Conservation (phyloP, 208 protist species). For the Leishmania amazonensis region DNA sequence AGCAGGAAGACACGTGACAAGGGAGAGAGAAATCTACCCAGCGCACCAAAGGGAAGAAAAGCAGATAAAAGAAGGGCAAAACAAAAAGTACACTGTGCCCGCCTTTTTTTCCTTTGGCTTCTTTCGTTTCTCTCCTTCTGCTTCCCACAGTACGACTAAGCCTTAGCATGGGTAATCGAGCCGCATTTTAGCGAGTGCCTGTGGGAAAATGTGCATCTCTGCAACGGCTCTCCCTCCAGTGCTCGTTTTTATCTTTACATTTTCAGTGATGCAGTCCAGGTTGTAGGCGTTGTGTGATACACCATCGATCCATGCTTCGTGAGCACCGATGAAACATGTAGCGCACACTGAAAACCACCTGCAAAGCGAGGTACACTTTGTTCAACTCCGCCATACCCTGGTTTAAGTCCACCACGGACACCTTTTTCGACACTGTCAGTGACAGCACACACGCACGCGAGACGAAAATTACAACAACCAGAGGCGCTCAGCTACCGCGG, state of each 20-base stretch:
- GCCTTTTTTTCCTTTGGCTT: neutral
- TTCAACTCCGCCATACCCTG: neutral
- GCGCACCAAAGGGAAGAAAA: constrained; percentile 2
- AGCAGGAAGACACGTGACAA: neutral
- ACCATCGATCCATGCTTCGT: neutral
- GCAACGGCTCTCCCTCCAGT: neutral
- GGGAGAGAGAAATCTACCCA: neutral
- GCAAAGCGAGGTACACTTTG: neutral
- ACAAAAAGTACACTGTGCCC: neutral
- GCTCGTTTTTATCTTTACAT: neutral
- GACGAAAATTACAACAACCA: neutral
- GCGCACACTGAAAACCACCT: neutral
- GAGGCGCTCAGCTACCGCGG: neutral
- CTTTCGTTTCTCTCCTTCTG: neutral
- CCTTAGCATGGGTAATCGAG: no score
- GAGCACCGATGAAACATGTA: neutral
- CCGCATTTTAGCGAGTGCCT: constrained; percentile 7
- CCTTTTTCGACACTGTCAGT: neutral
- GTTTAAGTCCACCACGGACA: neutral
- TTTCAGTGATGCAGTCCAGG: neutral
- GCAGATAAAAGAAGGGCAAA: neutral
- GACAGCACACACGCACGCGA: neutral
- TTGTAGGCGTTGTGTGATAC: neutral
- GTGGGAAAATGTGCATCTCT: constrained; percentile 7
- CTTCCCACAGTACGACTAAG: neutral